Evolutionary conservation across 768 basidiomycete species (phyloP), one percentile per base, ranked within the genome.

Genomic region (Calocybe gangraenosa): DNA sequence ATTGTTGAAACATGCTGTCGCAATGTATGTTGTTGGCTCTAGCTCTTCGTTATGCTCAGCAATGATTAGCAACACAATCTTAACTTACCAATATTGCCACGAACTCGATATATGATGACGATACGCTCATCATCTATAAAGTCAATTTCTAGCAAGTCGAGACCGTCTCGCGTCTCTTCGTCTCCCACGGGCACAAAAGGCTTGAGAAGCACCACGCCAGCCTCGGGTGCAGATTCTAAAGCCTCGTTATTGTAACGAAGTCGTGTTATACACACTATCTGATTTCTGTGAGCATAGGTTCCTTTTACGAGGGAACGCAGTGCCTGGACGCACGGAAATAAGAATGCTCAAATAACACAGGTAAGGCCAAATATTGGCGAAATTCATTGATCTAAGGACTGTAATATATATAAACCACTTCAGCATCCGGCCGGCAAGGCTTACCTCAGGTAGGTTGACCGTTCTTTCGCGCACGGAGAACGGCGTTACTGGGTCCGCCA

Each of bases 81-180:
- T 52, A 51, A 66, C 79, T 67, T 60, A 84, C 84, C 74, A 58
- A 70, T 59, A 45, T 58, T 62, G 47, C 64, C 66, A 46, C 67
- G 67, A 58, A 64, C 61, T 61, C 75, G 78, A 66, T 78, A 84
- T 48, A 87, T 74, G 50, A 87, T 68, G 53, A 87, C 72, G 48
- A 88, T 59, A 56, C 62, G 68, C 60, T 81, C 76, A 54, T 87
- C 82, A 68, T 91, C 88, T 62, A 92, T 88, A 65, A 90, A 90
- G 44, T 87, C 83, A 34, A 68, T 74, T 55, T 83, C 82, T 59
- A 88, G 59, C 36, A 87, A 54, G 48, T 81, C 72, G 56, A 81
- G 61, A 53, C 70, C 66, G 44, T 47, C 57, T 52, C 54, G 53
- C 36, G 52, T 65, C 49, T 63, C 68, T 61, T 68, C 60, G 52